Evolutionary conservation across 768 basidiomycete species (phyloP).

Genomic region (Lactarius akahatsu): DNA sequence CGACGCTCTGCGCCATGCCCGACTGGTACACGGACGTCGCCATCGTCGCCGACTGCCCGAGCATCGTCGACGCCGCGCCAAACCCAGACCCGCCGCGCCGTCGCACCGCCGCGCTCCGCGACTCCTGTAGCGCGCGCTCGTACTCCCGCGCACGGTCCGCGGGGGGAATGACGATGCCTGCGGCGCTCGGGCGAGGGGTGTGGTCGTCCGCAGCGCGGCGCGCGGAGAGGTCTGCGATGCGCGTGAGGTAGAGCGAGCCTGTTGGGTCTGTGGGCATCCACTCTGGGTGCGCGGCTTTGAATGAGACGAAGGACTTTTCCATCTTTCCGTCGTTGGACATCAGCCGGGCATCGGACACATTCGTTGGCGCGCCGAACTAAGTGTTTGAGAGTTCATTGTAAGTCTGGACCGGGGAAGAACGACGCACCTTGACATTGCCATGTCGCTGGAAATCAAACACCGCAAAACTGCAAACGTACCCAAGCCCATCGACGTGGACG

Average conservation of each 20-base stretch:
- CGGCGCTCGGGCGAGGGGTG: conserved; percentile 8
- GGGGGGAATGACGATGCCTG: neutral
- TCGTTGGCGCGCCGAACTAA: conserved; percentile 83
- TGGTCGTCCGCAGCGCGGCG: conserved; percentile 18
- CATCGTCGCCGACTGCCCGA: conserved; percentile 35
- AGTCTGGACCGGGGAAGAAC: neutral
- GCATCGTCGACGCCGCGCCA: conserved; percentile 43
- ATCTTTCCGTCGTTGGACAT: conserved; percentile 94
- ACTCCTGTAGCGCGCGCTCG: conserved; percentile 71
- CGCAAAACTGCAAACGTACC: conserved; percentile 97
- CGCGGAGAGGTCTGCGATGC: conserved; percentile 53
- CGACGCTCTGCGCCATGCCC: conserved; percentile 63
- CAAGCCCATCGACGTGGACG: conserved; percentile 93
- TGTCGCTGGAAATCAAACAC: conserved; percentile 97
- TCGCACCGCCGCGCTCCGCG: conserved; percentile 52
- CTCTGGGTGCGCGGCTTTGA: conserved; percentile 94
- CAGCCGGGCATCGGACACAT: conserved; percentile 67
- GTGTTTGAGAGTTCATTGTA: neutral
- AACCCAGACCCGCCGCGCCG: conserved; percentile 41
- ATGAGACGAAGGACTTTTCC: conserved; percentile 97
- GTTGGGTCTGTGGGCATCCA: conserved; percentile 93
- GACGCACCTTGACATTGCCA: conserved; percentile 79
- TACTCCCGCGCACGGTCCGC: conserved; percentile 66
- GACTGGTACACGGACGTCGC: conserved; percentile 44
- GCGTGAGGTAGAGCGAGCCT: conserved; percentile 84